phyloP scores from a whole-genome alignment of 192 early-diverging fungal species.

The Gamsiella multidivaricata region DNA sequence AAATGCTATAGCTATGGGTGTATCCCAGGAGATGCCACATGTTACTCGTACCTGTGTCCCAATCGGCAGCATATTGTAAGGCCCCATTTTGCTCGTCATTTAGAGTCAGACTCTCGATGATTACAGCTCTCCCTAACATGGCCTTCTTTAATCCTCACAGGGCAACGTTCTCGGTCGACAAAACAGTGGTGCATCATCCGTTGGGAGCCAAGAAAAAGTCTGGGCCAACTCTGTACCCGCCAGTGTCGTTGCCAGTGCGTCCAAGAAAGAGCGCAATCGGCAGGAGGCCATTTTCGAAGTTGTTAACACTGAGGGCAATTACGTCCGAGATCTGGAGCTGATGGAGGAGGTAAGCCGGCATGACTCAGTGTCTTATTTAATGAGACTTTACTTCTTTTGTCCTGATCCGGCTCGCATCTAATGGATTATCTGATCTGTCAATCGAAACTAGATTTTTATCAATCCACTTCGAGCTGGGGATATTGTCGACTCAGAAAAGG shows the following conservation, averaged over 20 bases:
- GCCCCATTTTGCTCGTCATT: not conserved
- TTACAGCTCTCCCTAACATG: not conserved
- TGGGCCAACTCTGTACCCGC: slow-evolving; percentile 84
- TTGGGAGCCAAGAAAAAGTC: slow-evolving; percentile 34
- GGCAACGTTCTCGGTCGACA: slow-evolving; percentile 25
- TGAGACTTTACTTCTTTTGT: too few relatives aligned
- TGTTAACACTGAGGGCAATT: slow-evolving; percentile 89
- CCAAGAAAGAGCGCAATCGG: slow-evolving; percentile 78
- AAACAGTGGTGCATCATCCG: slow-evolving; percentile 62
- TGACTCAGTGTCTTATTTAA: too few relatives aligned
- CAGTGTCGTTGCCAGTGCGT: slow-evolving; percentile 76
- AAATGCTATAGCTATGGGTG: slow-evolving; percentile 42
- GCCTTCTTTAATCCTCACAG: not conserved
- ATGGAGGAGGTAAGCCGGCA: slow-evolving; percentile 74
- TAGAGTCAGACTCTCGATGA: not conserved
- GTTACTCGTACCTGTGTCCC: slow-evolving; percentile 39
- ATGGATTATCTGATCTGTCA: too few relatives aligned
- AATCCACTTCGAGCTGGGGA: slow-evolving; percentile 21
- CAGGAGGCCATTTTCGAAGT: slow-evolving; percentile 98
- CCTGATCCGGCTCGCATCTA: too few relatives aligned
- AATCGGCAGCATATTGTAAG: slow-evolving; percentile 25
- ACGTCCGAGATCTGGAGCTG: slow-evolving; percentile 86
- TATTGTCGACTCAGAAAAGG: slow-evolving; percentile 25
- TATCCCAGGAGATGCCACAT: slow-evolving; percentile 25
- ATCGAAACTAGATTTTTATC: slow-evolving; percentile 37